Conservation (phyloP, 192 early-diverging fungal species). For the Obelidium mucronatum region DNA sequence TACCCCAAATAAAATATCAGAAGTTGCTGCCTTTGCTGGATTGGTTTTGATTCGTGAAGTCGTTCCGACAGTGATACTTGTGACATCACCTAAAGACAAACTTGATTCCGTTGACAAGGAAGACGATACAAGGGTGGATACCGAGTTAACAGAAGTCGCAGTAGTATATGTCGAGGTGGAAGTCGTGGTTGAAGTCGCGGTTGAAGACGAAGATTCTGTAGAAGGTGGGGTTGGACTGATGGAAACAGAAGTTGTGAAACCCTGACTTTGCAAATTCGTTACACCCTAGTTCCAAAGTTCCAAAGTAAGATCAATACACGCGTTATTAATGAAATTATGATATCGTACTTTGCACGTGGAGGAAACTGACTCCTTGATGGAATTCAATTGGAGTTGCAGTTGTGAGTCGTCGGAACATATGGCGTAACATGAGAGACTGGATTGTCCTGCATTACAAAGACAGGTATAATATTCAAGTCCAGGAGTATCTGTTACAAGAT, state of each 20-base stretch:
- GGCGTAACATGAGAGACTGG: conserved; percentile 12
- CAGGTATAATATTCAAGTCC: conserved; percentile 28
- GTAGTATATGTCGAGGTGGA: background rate
- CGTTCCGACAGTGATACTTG: background rate
- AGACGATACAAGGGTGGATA: too few relatives aligned
- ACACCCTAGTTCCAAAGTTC: background rate
- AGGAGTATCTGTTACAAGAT: conserved; percentile 13
- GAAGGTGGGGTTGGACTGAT: background rate
- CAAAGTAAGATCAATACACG: background rate
- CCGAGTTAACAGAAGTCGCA: background rate
- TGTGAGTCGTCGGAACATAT: conserved; percentile 29
- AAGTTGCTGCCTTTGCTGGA: background rate
- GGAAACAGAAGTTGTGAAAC: conserved; percentile 15
- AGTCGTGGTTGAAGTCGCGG: background rate
- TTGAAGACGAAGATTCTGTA: background rate
- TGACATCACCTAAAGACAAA: background rate
- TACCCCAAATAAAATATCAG: background rate
- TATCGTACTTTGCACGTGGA: conserved; percentile 3
- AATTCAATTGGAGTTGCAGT: conserved; percentile 19
- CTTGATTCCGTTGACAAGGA: too few relatives aligned
- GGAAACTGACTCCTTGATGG: conserved; percentile 1
- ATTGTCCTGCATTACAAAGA: conserved; percentile 7
- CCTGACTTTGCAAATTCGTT: background rate
- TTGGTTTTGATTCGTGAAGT: background rate
- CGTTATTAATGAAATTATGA: background rate